Base-by-base conservation (phyloP, 1,284 basidiomycete species). In the Sanguinoderma infundibulare region DNA sequence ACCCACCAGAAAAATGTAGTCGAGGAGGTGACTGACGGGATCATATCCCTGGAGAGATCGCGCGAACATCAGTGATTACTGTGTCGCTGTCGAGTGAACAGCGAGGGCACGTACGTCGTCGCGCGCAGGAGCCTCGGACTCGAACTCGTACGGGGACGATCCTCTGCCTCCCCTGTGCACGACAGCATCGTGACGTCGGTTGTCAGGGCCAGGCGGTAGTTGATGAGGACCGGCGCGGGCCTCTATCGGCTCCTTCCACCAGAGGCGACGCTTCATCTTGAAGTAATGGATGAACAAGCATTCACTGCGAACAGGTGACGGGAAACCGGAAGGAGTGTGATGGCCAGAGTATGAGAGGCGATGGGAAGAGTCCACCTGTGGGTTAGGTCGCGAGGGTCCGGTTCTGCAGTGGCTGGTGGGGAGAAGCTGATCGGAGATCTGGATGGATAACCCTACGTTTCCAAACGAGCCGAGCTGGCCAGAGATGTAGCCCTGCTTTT, bases 201-300 rank as follows among this genome's bases (percentile, higher is more conserved):
- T 35, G 6, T 50, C 44, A 26, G 53, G 36, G 36, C 57, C 20
- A 6, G 44, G 52, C 3, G 60, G 55, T 7, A 61, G 60, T 22
- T 66, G 51, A 22, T 63, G 58, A 3, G 67, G 65, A 22, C 66
- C 68, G 2, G 68, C 67, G 0, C 56, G 63, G 8, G 70, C 68
- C 17, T 62, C 46, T 6, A 69, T 59, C 9, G 60, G 62, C 26
- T 26, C 44, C 5, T 52, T 53, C 12, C 62, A 49, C 58, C 57
- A 61, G 7, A 42, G 54, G 5, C 65, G 50, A 4, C 53, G 55
- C 54, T 69, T 71, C 61, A 68, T 57, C 55, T 67, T 68, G 47
- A 65, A 70, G 40, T 71, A 71, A 22, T 67, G 63, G 38, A 70
- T 36, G 59, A 70, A 70, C 1, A 70, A 39, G 36, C 68, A 69